Evolutionary conservation across 805 yeast genomes (phyloP).

Genomic region (Kluyveromyces aestuarii): DNA sequence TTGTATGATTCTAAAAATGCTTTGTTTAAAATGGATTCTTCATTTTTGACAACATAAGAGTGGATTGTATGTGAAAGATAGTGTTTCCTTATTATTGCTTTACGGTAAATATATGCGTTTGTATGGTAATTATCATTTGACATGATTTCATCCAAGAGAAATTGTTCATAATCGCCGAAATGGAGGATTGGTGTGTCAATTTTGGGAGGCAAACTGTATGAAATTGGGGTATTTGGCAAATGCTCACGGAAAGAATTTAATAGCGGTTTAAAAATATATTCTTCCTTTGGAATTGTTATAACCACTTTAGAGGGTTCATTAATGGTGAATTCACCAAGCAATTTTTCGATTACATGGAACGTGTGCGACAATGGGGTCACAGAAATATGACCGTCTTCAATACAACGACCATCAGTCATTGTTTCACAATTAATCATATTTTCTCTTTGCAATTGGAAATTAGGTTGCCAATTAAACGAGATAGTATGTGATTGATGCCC

Average conservation of each 20-base stretch:
- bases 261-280: constrained; percentile 37
- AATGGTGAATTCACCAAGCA: constrained; percentile 14
- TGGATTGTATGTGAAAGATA: constrained; percentile 79
- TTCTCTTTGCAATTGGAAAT: constrained; percentile 42
- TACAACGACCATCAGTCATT: constrained; percentile 62
- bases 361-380: constrained; percentile 68
- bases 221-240: constrained; percentile 29
- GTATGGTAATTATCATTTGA: constrained; percentile 43
- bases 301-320: constrained; percentile 5
- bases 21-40: constrained; percentile 45
- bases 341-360: constrained; percentile 34
- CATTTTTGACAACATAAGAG: constrained; percentile 64
- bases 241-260: constrained; percentile 22
- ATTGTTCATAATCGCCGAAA: constrained; percentile 83
- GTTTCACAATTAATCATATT: constrained; percentile 46
- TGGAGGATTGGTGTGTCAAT: constrained; percentile 39
- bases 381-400: constrained; percentile 54
- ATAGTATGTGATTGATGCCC: constrained; percentile 35
- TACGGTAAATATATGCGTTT: constrained; percentile 80
- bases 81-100: constrained; percentile 86
- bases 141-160: constrained; percentile 57
- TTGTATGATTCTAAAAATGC: constrained; percentile 72
- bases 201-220: background rate
- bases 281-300: constrained; percentile 28
- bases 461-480: constrained; percentile 75